Evolutionary conservation across 2,329 filamentous ascomycete species (phyloP).

Genomic region (Diplocarpon mali): DNA sequence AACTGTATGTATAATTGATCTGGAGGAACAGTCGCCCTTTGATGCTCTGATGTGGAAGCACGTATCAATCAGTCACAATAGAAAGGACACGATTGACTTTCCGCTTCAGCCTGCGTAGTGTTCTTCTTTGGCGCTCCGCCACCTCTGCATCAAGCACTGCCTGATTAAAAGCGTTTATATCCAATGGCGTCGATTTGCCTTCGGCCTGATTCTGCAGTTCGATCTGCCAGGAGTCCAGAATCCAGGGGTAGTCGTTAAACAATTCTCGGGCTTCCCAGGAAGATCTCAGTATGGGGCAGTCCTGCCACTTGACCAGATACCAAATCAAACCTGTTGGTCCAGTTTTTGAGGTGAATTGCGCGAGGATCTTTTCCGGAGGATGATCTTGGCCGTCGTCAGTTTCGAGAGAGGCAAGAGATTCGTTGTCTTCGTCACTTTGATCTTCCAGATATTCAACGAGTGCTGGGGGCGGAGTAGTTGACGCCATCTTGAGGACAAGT

Average conservation of each 20-base stretch:
- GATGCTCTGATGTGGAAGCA: conserved; percentile 2
- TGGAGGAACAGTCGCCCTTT: neutral
- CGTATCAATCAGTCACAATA: conserved; percentile 19
- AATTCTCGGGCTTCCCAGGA: conserved; percentile 23
- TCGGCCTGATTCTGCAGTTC: conserved; percentile 22
- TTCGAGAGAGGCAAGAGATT: conserved; percentile 25
- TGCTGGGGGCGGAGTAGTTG: neutral
- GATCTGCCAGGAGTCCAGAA: conserved; percentile 23
- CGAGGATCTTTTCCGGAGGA: conserved; percentile 24
- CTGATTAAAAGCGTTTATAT: conserved; percentile 22
- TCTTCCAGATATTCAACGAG: conserved; percentile 12
- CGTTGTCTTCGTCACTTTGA: conserved; percentile 20
- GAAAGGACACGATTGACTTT: conserved; percentile 22
- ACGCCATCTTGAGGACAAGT: conserved; percentile 11
- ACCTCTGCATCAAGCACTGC: conserved; percentile 19
- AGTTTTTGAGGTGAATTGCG: conserved; percentile 17
- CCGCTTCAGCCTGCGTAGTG: conserved; percentile 22
- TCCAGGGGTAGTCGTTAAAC: conserved; percentile 16
- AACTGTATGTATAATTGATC: neutral
- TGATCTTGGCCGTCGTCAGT: conserved; percentile 25
- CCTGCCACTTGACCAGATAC: conserved; percentile 28
- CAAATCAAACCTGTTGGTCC: conserved; percentile 15
- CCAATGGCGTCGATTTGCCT: conserved; percentile 24
- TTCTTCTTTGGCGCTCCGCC: conserved; percentile 20
- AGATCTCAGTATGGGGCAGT: conserved; percentile 26